A percentile compares a stretch with the other conserved stretches of the same genome.
Evolutionary conservation across 148 eudicot species (phyloP).

Genomic region (Dianthus caryophyllus): DNA sequence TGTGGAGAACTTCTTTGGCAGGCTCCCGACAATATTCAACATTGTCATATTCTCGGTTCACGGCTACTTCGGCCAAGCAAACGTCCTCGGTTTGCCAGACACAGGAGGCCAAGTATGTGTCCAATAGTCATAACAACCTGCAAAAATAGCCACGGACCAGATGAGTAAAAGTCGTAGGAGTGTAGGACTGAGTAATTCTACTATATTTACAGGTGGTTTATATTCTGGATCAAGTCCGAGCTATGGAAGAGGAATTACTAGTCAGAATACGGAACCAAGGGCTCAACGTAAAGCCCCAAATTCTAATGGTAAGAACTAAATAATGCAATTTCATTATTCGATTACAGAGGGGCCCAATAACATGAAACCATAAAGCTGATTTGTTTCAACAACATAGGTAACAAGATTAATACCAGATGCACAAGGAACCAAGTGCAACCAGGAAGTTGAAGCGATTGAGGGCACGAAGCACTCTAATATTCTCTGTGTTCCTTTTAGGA

Average conservation of each 20-base stretch:
- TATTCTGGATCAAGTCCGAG: constrained; percentile 91
- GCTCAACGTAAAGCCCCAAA: constrained; percentile 72
- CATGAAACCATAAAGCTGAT: not conserved
- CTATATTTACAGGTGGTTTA: constrained; percentile 68
- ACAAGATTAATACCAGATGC: constrained; percentile 93
- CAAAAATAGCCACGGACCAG: not conserved
- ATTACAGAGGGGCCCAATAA: not conserved
- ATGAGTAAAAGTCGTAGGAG: not conserved
- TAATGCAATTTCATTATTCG: not conserved
- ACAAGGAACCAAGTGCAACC: constrained; percentile 77
- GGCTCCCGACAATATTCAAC: constrained; percentile 67
- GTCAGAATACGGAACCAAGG: constrained; percentile 79
- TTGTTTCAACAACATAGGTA: constrained; percentile 40
- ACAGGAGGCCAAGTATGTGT: constrained; percentile 89
- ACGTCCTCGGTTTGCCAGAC: constrained; percentile 95
- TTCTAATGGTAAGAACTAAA: constrained; percentile 63
- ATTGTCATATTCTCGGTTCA: constrained; percentile 84
- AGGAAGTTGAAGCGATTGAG: constrained; percentile 55
- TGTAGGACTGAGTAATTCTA: too few relatives aligned
- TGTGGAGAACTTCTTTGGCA: constrained; percentile 58
- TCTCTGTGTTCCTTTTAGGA: constrained; percentile 78
- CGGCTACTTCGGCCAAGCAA: constrained; percentile 88
- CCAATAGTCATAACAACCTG: constrained; percentile 2
- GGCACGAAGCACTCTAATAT: constrained; percentile 81
- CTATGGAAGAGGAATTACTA: constrained; percentile 82